Base-by-base conservation (phyloP, 1,284 basidiomycete genomes). In the Boletus subluridellus region DNA sequence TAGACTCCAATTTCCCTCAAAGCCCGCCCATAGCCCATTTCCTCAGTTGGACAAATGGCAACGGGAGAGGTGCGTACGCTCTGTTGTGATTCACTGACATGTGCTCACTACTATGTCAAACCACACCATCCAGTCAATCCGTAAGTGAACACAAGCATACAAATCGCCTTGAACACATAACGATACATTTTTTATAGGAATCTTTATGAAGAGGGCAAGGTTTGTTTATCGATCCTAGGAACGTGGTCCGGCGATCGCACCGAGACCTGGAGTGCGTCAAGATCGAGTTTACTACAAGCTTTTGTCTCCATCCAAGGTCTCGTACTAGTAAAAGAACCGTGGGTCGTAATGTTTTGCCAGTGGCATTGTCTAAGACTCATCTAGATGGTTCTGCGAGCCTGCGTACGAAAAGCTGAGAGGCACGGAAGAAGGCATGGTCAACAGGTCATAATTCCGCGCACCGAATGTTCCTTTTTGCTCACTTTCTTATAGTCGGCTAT, bases 141-240 rank as follows among this genome's bases (percentile, higher is more conserved):
- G 86, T 89, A 71, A 74, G 87, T 67, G n/a, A 54, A 57, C 46
- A 34, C 12, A n/a, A 51, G 8, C 15, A 48, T 34, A 9, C 39
- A 47, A 30, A 11, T 41, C 15, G 38, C 21, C 17, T 38, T 53
- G 57, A 60, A 49, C 32, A 52, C 54, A 55, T 55, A 9, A 4
- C 4, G 12, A 4, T 32, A 24, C 54, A 34, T 49, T 42, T 44
- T 38, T 57, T 44, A 21, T 61, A 89, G 87, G 30, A 97, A 98
- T 74, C 76, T 97, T 50, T 98, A 98, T 67, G 94, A 96, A 69
- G 95, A 98, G 66, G 94, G 94, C 47, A 96, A 96, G 73, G 94
- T 98, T 42, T 98, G 95, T 69, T 73, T 98, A 51, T 95, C 92
- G 28, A 90, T 98, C 49, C 76, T 97, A 5, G 92, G 92, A 21